phyloP scores from a whole-genome alignment of 2,329 filamentous ascomycete genomes.

The Cladosporium sp. region DNA sequence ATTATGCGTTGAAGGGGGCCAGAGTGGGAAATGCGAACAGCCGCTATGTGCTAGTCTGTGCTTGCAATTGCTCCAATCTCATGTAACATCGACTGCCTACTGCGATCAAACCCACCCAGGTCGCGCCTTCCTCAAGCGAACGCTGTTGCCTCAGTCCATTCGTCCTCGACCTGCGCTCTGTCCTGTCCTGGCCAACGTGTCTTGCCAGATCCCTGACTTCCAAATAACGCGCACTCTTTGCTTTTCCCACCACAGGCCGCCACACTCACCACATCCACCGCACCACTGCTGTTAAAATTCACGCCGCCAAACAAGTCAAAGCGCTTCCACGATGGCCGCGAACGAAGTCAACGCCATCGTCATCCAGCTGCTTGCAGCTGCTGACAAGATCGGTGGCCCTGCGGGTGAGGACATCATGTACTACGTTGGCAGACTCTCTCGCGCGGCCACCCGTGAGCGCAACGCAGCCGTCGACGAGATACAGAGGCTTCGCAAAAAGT shows the following conservation, averaged over 20 bases:
- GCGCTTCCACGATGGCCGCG: background rate
- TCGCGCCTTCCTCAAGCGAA: background rate
- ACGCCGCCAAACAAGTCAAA: background rate
- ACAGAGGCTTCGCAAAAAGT: background rate
- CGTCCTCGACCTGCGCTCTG: background rate
- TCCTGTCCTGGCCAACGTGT: no score
- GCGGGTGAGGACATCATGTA: background rate
- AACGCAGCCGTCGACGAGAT: background rate
- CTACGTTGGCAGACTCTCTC: background rate
- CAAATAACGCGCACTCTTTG: background rate
- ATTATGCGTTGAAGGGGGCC: background rate
- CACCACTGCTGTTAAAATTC: background rate
- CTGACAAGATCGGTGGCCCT: background rate
- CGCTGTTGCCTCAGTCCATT: background rate
- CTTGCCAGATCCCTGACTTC: no score
- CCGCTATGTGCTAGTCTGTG: background rate
- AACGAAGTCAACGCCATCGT: constrained; percentile 3
- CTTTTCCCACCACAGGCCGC: no score
- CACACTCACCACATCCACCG: background rate
- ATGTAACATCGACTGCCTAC: no score
- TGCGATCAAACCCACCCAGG: background rate
- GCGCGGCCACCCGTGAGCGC: constrained; percentile 2
- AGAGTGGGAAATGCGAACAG: background rate
- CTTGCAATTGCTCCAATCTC: background rate
- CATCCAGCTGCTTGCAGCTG: background rate